These are phyloP conservation scores for Trypanosoma conorhini DNA, from an alignment of 208 protist genomes.

Conservation along the genomic window DNA sequence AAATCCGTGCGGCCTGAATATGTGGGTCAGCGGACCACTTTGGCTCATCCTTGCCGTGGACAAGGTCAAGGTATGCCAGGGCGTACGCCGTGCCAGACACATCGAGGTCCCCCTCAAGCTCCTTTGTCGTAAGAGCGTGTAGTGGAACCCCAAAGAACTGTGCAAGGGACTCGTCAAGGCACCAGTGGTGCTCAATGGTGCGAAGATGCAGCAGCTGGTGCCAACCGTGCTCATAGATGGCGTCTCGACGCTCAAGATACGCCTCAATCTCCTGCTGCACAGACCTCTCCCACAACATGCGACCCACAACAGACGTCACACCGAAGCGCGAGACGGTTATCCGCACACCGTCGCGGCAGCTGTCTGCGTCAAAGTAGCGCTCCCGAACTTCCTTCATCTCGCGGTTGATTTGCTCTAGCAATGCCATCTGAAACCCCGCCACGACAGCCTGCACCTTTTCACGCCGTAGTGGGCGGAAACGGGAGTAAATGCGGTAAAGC, in stretches of 20 bases:
- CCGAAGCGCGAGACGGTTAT: conserved; percentile 53
- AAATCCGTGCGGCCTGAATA: conserved; percentile 47
- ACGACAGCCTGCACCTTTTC: conserved; percentile 72
- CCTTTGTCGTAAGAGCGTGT: conserved; percentile 40
- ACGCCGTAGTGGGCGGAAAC: conserved; percentile 68
- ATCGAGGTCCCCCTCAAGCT: conserved; percentile 58
- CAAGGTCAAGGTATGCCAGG: conserved; percentile 72
- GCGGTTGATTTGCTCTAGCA: conserved; percentile 61
- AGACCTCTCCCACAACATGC: conserved; percentile 74
- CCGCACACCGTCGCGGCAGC: conserved; percentile 42
- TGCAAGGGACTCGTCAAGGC: conserved; percentile 67
- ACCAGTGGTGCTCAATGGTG: conserved; percentile 78
- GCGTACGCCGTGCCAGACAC: conserved; percentile 85
- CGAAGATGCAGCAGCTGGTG: conserved; percentile 86
- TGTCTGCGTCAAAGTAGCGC: conserved; percentile 61
- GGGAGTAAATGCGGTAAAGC: conserved; percentile 57
- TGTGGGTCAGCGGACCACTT: conserved; percentile 71
- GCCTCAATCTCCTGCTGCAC: conserved; percentile 54
- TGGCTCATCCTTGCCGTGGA: conserved; percentile 69
- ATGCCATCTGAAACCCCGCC: conserved; percentile 56
- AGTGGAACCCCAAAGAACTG: conserved; percentile 74
- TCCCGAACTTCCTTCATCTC: conserved; percentile 68
- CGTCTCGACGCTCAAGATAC: conserved; percentile 65
- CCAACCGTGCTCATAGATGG: conserved; percentile 80
- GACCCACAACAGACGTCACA: conserved; percentile 52